Conservation (phyloP, 192 early-diverging fungal species). For the Spizellomyces punctatus region DNA sequence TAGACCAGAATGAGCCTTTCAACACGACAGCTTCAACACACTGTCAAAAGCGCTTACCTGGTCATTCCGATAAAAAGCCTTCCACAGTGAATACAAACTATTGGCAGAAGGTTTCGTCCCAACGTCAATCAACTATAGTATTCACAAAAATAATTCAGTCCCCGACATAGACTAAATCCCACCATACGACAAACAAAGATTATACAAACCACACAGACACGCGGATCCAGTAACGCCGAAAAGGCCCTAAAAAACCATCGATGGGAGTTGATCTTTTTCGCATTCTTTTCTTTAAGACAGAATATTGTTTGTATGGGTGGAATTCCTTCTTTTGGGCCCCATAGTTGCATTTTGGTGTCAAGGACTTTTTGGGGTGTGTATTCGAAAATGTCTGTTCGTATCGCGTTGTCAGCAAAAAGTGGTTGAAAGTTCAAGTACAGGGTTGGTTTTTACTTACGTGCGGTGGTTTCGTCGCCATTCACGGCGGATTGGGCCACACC, state of each 20-base stretch:
- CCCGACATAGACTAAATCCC: no score
- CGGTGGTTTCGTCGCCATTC: slow-evolving; percentile 66
- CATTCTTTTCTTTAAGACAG: slow-evolving; percentile 91
- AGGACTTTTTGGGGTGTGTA: slow-evolving; percentile 79
- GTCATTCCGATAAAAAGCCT: slow-evolving; percentile 80
- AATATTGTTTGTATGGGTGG: slow-evolving; percentile 82
- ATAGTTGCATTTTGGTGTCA: slow-evolving; percentile 73
- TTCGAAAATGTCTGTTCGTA: slow-evolving; percentile 51
- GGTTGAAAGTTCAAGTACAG: no score
- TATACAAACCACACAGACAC: slow-evolving; percentile 69
- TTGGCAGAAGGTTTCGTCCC: slow-evolving; percentile 85
- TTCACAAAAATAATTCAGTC: no score
- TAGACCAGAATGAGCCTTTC: background rate
- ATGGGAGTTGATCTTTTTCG: slow-evolving; percentile 82
- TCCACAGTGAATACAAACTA: slow-evolving; percentile 90
- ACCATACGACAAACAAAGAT: no score
- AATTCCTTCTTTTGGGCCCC: slow-evolving; percentile 61
- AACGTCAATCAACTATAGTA: slow-evolving; percentile 85
- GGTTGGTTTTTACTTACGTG: slow-evolving; percentile 29
- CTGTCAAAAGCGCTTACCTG: slow-evolving; percentile 21
- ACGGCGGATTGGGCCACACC: slow-evolving; percentile 70
- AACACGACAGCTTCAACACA: no score
- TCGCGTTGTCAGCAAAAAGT: background rate
- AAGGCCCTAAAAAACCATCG: slow-evolving; percentile 84
- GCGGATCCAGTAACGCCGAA: slow-evolving; percentile 62